Percentiles rank a stretch among this genome's conserved stretches.
Conservation (phyloP, 73 alveolate genomes). For the Paramecium sonneborni region DNA sequence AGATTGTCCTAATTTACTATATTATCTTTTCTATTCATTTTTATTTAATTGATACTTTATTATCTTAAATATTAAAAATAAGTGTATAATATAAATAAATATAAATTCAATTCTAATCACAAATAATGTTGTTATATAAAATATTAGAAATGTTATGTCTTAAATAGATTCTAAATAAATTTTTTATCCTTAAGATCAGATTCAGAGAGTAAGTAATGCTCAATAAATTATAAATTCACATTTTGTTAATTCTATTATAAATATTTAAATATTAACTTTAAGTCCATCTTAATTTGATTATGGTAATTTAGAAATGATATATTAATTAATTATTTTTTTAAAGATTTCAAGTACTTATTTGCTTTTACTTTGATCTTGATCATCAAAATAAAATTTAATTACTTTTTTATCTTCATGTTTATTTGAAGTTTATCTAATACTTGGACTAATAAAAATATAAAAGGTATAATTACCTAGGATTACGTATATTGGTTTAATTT, state of each 20-base stretch:
- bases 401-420: background rate
- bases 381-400: conserved; percentile 21
- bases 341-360: conserved; percentile 7
- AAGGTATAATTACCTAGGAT: background rate
- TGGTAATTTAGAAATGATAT: conserved; percentile 20
- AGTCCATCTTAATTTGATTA: background rate
- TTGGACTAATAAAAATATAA: background rate
- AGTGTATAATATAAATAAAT: too few relatives aligned
- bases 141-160: conserved; percentile 33
- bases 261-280: background rate
- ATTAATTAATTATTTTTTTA: conserved; percentile 28
- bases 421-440: background rate
- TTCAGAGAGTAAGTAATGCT: background rate
- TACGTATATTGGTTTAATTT: background rate
- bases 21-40: too few relatives aligned
- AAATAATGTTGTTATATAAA: background rate
- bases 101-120: background rate
- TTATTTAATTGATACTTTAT: too few relatives aligned
- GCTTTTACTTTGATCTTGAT: conserved; percentile 22
- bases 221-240: background rate
- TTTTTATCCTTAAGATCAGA: conserved; percentile 36
- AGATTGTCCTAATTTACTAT: too few relatives aligned
- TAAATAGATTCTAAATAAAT: background rate
- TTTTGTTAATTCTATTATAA: background rate
- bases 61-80: too few relatives aligned